Percentiles rank a stretch among this genome's conserved stretches.
Conservation (phyloP, 139 green algal species). For the Ettlia oleoabundans region DNA sequence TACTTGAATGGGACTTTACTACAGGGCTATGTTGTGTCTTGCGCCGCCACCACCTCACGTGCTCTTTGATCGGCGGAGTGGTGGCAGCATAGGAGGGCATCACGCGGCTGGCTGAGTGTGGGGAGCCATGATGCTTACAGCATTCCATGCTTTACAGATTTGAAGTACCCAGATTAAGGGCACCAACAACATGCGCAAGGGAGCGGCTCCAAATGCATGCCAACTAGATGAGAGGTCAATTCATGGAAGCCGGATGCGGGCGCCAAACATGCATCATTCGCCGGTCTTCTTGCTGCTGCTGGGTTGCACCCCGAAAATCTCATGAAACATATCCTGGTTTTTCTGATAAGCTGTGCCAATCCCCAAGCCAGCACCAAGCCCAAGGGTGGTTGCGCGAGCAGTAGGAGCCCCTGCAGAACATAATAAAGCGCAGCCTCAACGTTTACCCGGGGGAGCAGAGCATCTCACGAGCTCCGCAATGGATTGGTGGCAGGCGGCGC, state of each 20-base stretch:
- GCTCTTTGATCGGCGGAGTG: no score
- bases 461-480: no score
- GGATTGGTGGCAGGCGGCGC: not conserved
- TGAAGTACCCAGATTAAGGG: not conserved
- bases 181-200: not conserved
- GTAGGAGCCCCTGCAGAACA: slow-evolving; percentile 23
- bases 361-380: slow-evolving; percentile 48
- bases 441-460: not conserved
- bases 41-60: no score
- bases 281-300: no score
- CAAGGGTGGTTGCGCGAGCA: slow-evolving; percentile 24
- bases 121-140: no score
- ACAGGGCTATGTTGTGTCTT: no score
- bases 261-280: not conserved
- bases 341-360: slow-evolving; percentile 36
- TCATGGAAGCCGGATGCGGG: not conserved
- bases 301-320: not conserved
- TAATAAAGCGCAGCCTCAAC: no score
- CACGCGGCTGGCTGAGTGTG: no score
- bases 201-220: not conserved
- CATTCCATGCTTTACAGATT: not conserved
- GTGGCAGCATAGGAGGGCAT: no score
- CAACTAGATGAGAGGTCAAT: no score
- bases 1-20: no score
- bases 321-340: slow-evolving; percentile 19